Percentiles rank a stretch among this genome's conserved stretches.
phyloP scores from a whole-genome alignment of 2,329 filamentous ascomycete species.

The Claviceps pazoutovae region DNA sequence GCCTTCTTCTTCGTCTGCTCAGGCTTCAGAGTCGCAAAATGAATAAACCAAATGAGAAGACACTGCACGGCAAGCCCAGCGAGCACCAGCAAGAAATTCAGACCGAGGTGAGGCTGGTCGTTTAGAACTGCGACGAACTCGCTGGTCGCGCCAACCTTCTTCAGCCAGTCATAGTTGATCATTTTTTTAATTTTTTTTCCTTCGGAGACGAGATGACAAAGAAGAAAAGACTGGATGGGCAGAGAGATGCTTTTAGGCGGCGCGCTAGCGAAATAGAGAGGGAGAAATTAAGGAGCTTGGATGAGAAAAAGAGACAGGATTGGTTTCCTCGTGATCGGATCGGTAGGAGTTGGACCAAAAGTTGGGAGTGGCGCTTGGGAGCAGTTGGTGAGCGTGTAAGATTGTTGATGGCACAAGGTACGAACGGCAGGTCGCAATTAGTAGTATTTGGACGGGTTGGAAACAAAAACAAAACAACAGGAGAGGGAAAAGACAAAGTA shows the following conservation, averaged over 20 bases:
- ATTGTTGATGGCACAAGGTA: too few species aligned
- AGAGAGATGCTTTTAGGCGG: too few species aligned
- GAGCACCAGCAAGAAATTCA: constrained; percentile 40
- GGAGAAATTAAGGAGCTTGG: too few species aligned
- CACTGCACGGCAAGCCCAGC: constrained; percentile 32
- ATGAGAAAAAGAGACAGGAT: too few species aligned
- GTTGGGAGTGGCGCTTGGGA: too few species aligned
- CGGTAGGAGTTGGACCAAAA: too few species aligned
- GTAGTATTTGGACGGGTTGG: background rate
- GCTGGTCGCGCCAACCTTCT: constrained; percentile 40
- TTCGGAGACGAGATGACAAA: too few species aligned
- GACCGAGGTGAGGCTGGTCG: constrained; percentile 46
- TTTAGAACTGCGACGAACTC: constrained; percentile 46
- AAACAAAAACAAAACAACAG: background rate
- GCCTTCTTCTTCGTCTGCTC: constrained; percentile 40
- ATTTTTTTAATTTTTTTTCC: constrained; percentile 13
- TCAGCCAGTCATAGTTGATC: constrained; percentile 44
- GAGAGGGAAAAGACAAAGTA: background rate
- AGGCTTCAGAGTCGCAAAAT: constrained; percentile 45
- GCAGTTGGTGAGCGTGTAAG: too few species aligned
- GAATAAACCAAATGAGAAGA: constrained; percentile 42
- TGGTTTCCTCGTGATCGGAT: too few species aligned
- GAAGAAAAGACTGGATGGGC: too few species aligned
- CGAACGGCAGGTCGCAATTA: too few species aligned
- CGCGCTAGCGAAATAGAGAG: too few species aligned